phyloP scores from a whole-genome alignment of 2,329 filamentous ascomycete genomes.

The Nothophoma quercina region DNA sequence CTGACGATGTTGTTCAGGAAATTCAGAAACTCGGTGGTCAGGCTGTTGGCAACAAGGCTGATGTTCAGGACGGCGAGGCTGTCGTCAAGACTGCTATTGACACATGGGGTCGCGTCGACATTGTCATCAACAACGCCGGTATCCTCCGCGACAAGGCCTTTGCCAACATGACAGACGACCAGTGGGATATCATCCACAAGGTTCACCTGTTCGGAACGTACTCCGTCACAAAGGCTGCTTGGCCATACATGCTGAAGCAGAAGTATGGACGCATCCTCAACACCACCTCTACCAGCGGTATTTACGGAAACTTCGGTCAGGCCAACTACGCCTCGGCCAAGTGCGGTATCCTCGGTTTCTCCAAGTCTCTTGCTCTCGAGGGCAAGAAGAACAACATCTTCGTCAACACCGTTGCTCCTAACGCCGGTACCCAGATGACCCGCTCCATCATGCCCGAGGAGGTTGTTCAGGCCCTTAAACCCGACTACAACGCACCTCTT shows the following conservation, averaged over 20 bases:
- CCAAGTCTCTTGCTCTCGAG: constrained; percentile 88
- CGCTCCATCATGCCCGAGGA: constrained; percentile 93
- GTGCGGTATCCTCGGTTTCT: constrained; percentile 89
- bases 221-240: constrained; percentile 95
- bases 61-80: constrained; percentile 87
- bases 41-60: constrained; percentile 91
- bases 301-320: constrained; percentile 99
- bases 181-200: constrained; percentile 91
- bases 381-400: constrained; percentile 97
- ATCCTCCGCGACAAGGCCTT: constrained; percentile 99
- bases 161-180: constrained; percentile 92
- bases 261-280: constrained; percentile 98
- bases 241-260: constrained; percentile 97
- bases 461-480: constrained; percentile 98
- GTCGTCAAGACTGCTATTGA: constrained; percentile 95
- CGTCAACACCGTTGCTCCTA: constrained; percentile 97
- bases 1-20: constrained; percentile 88
- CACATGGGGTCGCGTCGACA: constrained; percentile 90
- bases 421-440: constrained; percentile 96
- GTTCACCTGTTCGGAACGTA: constrained; percentile 95
- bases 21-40: constrained; percentile 89
- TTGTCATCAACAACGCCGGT: constrained; percentile 96
- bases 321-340: constrained; percentile 86
- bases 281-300: constrained; percentile 94
- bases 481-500: constrained; percentile 94